Evolutionary conservation across 768 basidiomycete species (phyloP), one percentile per base, ranked within the genome.

Genomic region (Trametes coccinea): DNA sequence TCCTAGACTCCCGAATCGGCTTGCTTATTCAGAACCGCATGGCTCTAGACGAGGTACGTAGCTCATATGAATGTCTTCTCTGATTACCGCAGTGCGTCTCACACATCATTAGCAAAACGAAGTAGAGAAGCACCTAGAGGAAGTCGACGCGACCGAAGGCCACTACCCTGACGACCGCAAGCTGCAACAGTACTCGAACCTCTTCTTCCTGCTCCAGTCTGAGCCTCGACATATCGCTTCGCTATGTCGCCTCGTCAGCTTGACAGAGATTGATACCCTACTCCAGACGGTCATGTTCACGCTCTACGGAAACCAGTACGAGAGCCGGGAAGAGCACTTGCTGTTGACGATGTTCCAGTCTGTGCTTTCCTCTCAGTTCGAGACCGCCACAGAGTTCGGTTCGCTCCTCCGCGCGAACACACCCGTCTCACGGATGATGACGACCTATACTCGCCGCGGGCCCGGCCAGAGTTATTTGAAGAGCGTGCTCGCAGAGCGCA

Each of bases 211-310:
- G 56, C 87, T 98, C 46, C 97, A 99, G 73, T 94, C 93, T 37
- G 97, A 99, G 73, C 97, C 97, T 13, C 88, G 96, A 45, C 97
- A 99, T 76, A 90, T 98, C 67, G 97, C 97, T 40, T 88, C 92
- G 53, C 85, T 99, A 27, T 98, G 97, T 70, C 90, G 97, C 16
- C 90, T 99, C 61, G 97, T 99, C 76, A 93, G 90, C 66, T 78
- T 99, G 41, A 87, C 92, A 49, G 97, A 99, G 79, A 98, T 99
- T 71, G 97, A 99, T 75, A 98, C 97, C 48, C 89, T 99, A 61
- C 86, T 99, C 30, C 97, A 99, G 75, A 99, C 97, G 2, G 97
- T 99, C 75, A 99, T 99, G 97, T 99, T 99, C 78, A 98, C 97
- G 16, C 85, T 99, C 31, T 99, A 98, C 73, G 97, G 97, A 96